phyloP scores from a whole-genome alignment of 2,329 filamentous ascomycete genomes.

The Camillea tinctor region DNA sequence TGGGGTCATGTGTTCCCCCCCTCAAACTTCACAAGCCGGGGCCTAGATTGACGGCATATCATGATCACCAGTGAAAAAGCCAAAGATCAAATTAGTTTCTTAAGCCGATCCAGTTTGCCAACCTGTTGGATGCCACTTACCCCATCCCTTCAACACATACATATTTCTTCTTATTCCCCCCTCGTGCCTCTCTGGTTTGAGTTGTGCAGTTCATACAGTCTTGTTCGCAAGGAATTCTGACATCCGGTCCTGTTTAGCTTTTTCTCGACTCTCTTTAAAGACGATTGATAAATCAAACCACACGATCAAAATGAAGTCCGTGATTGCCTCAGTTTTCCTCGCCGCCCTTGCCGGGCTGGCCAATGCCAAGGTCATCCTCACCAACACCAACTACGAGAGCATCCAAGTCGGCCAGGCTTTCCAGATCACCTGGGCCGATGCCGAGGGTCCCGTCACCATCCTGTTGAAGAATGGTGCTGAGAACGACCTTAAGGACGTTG shows the following conservation, averaged over 20 bases:
- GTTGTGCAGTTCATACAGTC: conserved; percentile 8
- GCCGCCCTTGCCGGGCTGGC: conserved; percentile 33
- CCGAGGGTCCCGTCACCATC: conserved; percentile 42
- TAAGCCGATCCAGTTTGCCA: neutral
- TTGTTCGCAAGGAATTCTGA: neutral
- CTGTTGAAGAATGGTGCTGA: conserved; percentile 39
- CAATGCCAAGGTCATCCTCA: conserved; percentile 32
- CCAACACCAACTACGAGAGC: conserved; percentile 34
- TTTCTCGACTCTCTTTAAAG: conserved; percentile 22
- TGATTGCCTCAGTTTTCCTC: conserved; percentile 27
- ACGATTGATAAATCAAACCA: conserved; percentile 18
- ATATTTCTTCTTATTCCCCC: neutral
- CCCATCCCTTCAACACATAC: neutral
- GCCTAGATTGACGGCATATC: neutral
- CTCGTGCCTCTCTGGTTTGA: neutral
- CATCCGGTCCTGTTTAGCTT: conserved; percentile 3
- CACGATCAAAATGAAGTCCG: conserved; percentile 35
- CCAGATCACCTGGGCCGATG: conserved; percentile 43
- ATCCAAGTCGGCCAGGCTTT: conserved; percentile 41
- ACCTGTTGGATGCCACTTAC: neutral
- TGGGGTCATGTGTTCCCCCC: too few relatives aligned
- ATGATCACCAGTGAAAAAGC: neutral
- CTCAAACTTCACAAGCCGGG: neutral
- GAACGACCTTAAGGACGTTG: conserved; percentile 35
- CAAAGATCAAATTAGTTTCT: neutral